A percentile compares a stretch with the other conserved stretches of the same genome.
Conservation (phyloP, 176 grass and related monocot genomes). For the Carex myosuroides region DNA sequence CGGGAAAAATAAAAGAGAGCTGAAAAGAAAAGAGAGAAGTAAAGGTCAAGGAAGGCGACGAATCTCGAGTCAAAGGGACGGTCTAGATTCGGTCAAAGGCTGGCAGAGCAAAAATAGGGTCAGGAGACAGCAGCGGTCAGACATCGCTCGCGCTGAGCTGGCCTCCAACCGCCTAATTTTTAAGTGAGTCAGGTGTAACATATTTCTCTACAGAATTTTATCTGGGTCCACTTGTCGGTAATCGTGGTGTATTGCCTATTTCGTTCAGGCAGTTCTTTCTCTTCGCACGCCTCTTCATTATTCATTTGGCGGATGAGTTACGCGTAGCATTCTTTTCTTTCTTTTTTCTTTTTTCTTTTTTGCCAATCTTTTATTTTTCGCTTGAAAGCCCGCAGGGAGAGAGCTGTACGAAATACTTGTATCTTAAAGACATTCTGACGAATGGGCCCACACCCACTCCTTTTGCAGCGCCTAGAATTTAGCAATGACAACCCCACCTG, state of each 20-base stretch:
- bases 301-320: background rate
- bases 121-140: conserved; percentile 13
- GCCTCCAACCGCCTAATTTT: background rate
- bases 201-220: too few relatives aligned
- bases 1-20: background rate
- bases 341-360: background rate
- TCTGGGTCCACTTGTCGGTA: background rate
- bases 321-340: background rate
- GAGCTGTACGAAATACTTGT: background rate
- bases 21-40: conserved; percentile 7
- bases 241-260: background rate
- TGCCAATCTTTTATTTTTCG: background rate
- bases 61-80: conserved; percentile 18
- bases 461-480: background rate
- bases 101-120: conserved; percentile 10
- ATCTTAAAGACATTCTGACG: background rate
- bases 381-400: background rate
- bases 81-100: conserved; percentile 32
- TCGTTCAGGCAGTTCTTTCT: background rate
- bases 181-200: background rate
- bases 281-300: background rate
- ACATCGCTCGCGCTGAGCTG: conserved; percentile 10
- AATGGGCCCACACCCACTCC: background rate
- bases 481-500: background rate
- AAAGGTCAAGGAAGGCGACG: conserved; percentile 21